phyloP scores from a whole-genome alignment of 257 asterid species.

The Mitragyna speciosa region DNA sequence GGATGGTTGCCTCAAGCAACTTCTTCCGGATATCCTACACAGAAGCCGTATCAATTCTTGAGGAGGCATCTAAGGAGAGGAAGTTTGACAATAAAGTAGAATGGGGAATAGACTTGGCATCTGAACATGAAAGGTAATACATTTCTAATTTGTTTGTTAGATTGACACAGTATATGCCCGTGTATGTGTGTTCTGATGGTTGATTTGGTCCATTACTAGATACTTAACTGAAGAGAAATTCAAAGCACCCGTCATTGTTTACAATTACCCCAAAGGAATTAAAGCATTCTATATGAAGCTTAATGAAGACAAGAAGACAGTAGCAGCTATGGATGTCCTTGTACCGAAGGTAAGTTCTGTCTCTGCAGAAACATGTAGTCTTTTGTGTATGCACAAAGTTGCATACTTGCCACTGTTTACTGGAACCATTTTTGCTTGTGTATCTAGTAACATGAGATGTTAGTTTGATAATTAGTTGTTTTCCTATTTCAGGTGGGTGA shows the following conservation, averaged over 20 bases:
- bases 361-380: neutral
- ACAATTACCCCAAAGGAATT: conserved; percentile 88
- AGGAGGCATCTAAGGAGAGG: conserved; percentile 66
- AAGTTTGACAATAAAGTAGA: conserved; percentile 87
- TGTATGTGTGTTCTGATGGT: conserved; percentile 2
- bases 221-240: conserved; percentile 90
- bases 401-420: neutral
- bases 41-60: conserved; percentile 76
- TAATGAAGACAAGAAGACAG: conserved; percentile 86
- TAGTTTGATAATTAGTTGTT: neutral
- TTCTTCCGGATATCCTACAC: conserved; percentile 79
- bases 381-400: neutral
- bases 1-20: conserved; percentile 71
- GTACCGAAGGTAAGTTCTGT: conserved; percentile 72
- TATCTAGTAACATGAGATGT: neutral
- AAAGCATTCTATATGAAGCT: conserved; percentile 98
- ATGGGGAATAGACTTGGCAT: conserved; percentile 97
- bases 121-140: conserved; percentile 88
- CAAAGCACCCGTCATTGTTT: conserved; percentile 87
- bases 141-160: neutral
- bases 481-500: conserved; percentile 73
- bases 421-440: neutral
- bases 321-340: conserved; percentile 99
- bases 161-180: neutral
- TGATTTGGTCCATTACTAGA: conserved; percentile 33